phyloP scores from a whole-genome alignment of 148 eudicot species.

The Gaultheria prostrata region DNA sequence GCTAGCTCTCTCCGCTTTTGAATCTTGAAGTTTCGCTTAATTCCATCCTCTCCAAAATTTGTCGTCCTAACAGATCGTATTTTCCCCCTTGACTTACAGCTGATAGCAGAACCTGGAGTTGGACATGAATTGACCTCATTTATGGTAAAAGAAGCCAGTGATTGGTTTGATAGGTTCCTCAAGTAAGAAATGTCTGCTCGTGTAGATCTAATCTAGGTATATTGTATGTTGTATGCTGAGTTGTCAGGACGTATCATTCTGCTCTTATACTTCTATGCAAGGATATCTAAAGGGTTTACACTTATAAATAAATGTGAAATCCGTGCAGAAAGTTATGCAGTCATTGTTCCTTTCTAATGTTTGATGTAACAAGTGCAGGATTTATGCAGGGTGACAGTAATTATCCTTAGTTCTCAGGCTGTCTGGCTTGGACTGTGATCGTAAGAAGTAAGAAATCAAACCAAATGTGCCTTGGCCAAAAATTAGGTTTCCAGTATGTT shows the following conservation, averaged over 20 bases:
- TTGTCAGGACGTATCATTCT: not conserved
- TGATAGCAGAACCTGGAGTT: conserved; percentile 70
- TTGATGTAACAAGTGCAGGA: not conserved
- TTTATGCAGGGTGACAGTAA: not conserved
- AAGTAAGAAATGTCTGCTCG: conserved; percentile 16
- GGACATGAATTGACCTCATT: conserved; percentile 71
- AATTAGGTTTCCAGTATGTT: not conserved
- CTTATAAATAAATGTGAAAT: no score
- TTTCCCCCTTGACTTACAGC: conserved; percentile 35
- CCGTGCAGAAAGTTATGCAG: not conserved
- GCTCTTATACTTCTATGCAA: not conserved
- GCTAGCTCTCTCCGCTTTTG: not conserved
- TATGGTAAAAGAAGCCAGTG: conserved; percentile 89
- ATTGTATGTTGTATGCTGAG: not conserved
- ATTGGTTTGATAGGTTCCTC: conserved; percentile 80
- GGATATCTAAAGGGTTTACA: not conserved
- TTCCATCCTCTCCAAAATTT: no score
- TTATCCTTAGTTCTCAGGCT: not conserved
- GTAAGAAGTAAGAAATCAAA: not conserved
- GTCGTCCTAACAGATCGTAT: not conserved
- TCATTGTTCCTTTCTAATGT: not conserved
- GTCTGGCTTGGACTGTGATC: not conserved
- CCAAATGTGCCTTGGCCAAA: not conserved
- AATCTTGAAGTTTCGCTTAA: not conserved
- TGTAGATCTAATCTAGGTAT: not conserved